Percentiles rank a stretch among this genome's conserved stretches.
phyloP scores from a whole-genome alignment of 2,329 filamentous ascomycete genomes.

The Stenocarpella maydis region DNA sequence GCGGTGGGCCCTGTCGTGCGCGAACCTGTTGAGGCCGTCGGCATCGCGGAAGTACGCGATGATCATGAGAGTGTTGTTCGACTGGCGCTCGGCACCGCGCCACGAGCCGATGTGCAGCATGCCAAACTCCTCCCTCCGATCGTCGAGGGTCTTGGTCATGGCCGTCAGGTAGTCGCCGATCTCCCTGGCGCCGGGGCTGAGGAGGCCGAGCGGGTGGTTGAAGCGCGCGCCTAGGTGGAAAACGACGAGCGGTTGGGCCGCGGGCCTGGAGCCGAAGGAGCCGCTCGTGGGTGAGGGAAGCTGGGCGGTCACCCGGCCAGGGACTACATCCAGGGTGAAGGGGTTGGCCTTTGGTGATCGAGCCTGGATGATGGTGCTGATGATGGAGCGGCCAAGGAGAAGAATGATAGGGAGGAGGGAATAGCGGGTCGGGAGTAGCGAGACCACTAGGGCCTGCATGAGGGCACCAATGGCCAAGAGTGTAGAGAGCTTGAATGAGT shows the following conservation, averaged over 20 bases:
- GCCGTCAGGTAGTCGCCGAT: slow-evolving; percentile 48
- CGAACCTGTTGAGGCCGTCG: slow-evolving; percentile 60
- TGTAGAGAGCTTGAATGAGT: slow-evolving; percentile 31
- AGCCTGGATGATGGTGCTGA: slow-evolving; percentile 24
- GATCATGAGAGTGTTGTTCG: slow-evolving; percentile 50
- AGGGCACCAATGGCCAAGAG: slow-evolving; percentile 34
- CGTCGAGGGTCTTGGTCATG: slow-evolving; percentile 48
- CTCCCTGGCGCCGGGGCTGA: slow-evolving; percentile 54
- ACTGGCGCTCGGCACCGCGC: slow-evolving; percentile 42
- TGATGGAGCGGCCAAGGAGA: slow-evolving; percentile 24
- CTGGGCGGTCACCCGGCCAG: slow-evolving; percentile 31
- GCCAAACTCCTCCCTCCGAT: slow-evolving; percentile 53
- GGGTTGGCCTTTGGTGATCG: slow-evolving; percentile 20
- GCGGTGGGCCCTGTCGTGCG: slow-evolving; percentile 57
- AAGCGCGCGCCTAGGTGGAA: slow-evolving; percentile 55
- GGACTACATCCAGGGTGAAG: slow-evolving; percentile 29
- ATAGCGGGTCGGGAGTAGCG: slow-evolving; percentile 29
- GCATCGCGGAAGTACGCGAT: slow-evolving; percentile 61
- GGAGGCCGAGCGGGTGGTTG: slow-evolving; percentile 58
- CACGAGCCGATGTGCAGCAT: slow-evolving; percentile 45
- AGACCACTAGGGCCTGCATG: slow-evolving; percentile 9
- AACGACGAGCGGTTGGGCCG: slow-evolving; percentile 47
- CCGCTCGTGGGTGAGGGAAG: slow-evolving; percentile 17
- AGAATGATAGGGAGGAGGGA: slow-evolving; percentile 27
- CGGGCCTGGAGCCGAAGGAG: slow-evolving; percentile 37